A percentile compares a stretch with the other conserved stretches of the same genome.
phyloP scores from a whole-genome alignment of 2,329 filamentous ascomycete genomes.

The Nemania abortiva region DNA sequence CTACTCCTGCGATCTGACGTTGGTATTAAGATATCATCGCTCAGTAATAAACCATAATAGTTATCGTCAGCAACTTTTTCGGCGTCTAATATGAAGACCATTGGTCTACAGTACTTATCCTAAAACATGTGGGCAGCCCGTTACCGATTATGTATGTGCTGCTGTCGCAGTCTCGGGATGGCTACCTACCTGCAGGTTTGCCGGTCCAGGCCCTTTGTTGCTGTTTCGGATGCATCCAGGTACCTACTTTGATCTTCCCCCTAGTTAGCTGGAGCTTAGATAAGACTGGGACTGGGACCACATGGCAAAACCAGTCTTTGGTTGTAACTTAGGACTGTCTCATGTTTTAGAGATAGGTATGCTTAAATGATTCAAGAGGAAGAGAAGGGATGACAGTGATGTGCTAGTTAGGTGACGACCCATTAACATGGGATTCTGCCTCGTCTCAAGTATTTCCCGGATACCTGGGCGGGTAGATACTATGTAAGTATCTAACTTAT shows the following conservation, averaged over 20 bases:
- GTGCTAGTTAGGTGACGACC: background rate
- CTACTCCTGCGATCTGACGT: background rate
- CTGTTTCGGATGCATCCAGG: conserved; percentile 23
- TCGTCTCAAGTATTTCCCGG: conserved; percentile 1
- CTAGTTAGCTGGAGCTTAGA: background rate
- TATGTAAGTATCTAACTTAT: background rate
- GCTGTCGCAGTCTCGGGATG: conserved; percentile 2
- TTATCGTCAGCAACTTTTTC: conserved; percentile 12
- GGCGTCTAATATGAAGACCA: conserved; percentile 9
- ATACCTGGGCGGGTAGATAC: background rate
- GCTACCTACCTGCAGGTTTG: conserved; percentile 12
- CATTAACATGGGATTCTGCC: background rate
- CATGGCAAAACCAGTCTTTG: conserved; percentile 3
- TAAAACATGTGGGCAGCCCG: background rate
- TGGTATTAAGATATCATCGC: conserved; percentile 7
- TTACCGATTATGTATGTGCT: background rate
- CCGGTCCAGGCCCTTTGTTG: conserved; percentile 22
- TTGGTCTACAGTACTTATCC: background rate
- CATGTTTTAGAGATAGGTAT: background rate
- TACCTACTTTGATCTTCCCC: background rate
- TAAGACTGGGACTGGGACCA: background rate
- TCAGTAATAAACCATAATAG: conserved; percentile 21
- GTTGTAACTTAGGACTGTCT: background rate
- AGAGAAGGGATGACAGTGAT: background rate
- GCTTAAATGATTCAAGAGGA: background rate